Evolutionary conservation across 177 flowering plant genomes (phyloP).

Genomic region (Vitis hybrid): DNA sequence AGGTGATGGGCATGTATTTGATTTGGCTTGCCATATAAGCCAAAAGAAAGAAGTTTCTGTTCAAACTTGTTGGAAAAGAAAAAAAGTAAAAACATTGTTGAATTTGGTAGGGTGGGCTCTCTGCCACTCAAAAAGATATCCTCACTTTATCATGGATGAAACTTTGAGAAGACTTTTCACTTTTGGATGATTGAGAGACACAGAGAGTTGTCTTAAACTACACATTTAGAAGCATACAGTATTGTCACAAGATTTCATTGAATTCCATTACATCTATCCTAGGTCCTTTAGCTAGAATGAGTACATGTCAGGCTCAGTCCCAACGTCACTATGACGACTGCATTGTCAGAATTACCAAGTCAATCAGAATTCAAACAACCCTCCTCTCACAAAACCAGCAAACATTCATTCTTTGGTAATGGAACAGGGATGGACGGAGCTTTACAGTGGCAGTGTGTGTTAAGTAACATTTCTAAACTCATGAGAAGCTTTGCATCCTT

Average conservation of each 20-base stretch:
- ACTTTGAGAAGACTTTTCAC: not conserved
- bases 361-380: too few species aligned
- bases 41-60: constrained; percentile 12
- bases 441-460: too few species aligned
- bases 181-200: constrained; percentile 1
- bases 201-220: not conserved
- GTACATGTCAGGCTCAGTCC: too few species aligned
- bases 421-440: too few species aligned
- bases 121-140: constrained; percentile 21
- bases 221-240: too few species aligned
- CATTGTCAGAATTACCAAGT: too few species aligned
- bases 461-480: not conserved
- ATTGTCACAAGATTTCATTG: too few species aligned
- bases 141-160: constrained; percentile 26
- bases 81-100: constrained; percentile 11
- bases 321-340: too few species aligned
- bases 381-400: too few species aligned
- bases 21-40: constrained; percentile 67
- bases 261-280: too few species aligned
- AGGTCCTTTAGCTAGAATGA: too few species aligned
- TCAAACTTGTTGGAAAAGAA: not conserved
- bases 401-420: too few species aligned
- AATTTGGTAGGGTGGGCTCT: constrained; percentile 36
- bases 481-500: not conserved
- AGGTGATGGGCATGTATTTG: constrained; percentile 43